These are phyloP conservation scores for Forsythia suspensa DNA, from an alignment of 257 asterid genomes.

Conservation along the genomic window DNA sequence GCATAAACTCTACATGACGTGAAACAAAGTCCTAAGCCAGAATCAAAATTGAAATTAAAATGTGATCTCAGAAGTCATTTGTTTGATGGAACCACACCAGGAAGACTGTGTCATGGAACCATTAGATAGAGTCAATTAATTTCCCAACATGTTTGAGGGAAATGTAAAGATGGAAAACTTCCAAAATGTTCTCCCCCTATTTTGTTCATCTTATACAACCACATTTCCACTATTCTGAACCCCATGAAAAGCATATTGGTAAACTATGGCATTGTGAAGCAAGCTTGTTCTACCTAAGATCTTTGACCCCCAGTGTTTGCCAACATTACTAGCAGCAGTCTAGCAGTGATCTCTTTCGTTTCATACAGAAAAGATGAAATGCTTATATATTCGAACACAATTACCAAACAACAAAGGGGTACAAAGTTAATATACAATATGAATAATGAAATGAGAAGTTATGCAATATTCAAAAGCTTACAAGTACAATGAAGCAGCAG, in stretches of 20 bases:
- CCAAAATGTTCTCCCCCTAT: neutral
- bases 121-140: neutral
- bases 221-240: neutral
- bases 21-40: neutral
- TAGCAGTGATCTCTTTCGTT: neutral
- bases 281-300: neutral
- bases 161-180: neutral
- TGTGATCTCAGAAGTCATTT: neutral
- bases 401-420: neutral
- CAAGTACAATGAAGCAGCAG: neutral
- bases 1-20: neutral
- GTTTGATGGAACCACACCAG: neutral
- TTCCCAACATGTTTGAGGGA: neutral
- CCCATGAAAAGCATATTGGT: neutral
- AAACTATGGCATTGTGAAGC: neutral
- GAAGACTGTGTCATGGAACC: neutral
- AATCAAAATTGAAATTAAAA: neutral
- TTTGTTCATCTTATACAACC: neutral
- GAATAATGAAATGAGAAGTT: neutral
- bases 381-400: neutral
- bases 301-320: neutral
- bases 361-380: neutral
- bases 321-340: neutral
- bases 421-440: neutral
- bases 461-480: neutral